Percentiles rank a stretch among this genome's conserved stretches.
Conservation (phyloP, 768 basidiomycete genomes). For the Heimioporus sp. region DNA sequence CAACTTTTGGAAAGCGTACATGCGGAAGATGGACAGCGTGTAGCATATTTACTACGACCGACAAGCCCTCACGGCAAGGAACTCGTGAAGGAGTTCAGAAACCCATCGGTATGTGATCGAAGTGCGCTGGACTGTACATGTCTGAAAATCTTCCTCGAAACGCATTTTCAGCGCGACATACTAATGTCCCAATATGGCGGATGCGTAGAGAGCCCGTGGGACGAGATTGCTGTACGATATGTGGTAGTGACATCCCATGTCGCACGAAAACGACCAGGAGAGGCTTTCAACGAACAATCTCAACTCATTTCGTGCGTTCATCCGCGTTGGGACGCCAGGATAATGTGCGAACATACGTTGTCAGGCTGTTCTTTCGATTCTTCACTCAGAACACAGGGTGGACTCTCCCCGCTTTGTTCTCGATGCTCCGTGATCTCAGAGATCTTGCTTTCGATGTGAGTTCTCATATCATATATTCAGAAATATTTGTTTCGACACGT, state of each 20-base stretch:
- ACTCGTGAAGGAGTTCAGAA: conserved; percentile 68
- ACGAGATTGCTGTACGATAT: conserved; percentile 83
- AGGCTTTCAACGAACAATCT: conserved; percentile 81
- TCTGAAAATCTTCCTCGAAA: conserved; percentile 25
- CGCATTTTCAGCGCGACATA: conserved; percentile 31
- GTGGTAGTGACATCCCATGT: conserved; percentile 71
- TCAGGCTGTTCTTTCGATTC: conserved; percentile 74
- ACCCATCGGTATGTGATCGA: conserved; percentile 42
- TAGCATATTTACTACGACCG: conserved; percentile 74
- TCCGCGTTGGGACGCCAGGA: background rate
- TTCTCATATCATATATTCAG: background rate
- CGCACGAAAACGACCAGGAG: conserved; percentile 60
- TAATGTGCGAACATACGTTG: background rate
- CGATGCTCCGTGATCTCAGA: conserved; percentile 75
- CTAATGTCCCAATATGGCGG: conserved; percentile 44
- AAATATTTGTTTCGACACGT: background rate
- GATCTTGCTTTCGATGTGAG: conserved; percentile 83
- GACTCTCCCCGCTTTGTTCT: conserved; percentile 82
- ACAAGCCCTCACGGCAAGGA: conserved; percentile 77
- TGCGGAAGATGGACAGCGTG: conserved; percentile 62
- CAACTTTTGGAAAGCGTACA: conserved; percentile 61
- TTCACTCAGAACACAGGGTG: conserved; percentile 82
- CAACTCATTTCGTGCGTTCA: conserved; percentile 68
- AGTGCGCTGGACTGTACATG: background rate
- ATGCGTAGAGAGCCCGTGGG: conserved; percentile 73